Conservation (phyloP, 2,329 filamentous ascomycete species). For the Pseudogymnoascus pannorum region DNA sequence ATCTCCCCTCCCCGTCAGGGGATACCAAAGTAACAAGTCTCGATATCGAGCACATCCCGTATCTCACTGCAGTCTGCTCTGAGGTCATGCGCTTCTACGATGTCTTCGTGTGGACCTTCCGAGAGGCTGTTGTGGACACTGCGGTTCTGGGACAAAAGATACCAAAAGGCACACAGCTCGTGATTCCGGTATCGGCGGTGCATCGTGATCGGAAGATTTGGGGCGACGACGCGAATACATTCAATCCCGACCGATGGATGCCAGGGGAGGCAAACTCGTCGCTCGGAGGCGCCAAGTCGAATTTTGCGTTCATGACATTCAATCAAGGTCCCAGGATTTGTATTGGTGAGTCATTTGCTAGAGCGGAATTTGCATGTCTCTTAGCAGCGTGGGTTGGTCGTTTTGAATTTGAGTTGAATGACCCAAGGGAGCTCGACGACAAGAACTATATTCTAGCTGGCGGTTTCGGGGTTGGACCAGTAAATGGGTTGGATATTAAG, state of each 20-base stretch:
- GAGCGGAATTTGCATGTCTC: conserved; percentile 77
- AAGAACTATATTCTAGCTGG: conserved; percentile 59
- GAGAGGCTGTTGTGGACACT: conserved; percentile 57
- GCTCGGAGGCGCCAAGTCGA: conserved; percentile 64
- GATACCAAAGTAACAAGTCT: conserved; percentile 39
- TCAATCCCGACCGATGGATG: conserved; percentile 75
- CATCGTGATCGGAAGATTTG: conserved; percentile 65
- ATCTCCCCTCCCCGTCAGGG: conserved; percentile 44
- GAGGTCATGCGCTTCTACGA: conserved; percentile 69
- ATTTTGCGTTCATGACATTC: conserved; percentile 75
- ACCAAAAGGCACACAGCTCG: conserved; percentile 62
- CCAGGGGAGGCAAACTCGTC: conserved; percentile 40
- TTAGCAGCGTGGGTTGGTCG: conserved; percentile 69
- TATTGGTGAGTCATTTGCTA: conserved; percentile 75
- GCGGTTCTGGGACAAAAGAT: conserved; percentile 57
- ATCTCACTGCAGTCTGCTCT: conserved; percentile 70
- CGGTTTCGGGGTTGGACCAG: conserved; percentile 65
- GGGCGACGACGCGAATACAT: conserved; percentile 67
- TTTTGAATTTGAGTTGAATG: conserved; percentile 55
- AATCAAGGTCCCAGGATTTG: conserved; percentile 80
- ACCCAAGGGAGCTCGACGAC: conserved; percentile 58
- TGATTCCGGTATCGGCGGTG: conserved; percentile 54
- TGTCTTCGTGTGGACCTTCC: conserved; percentile 58
- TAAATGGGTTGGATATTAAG: conserved; percentile 62
- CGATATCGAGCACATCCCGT: conserved; percentile 67